Base-by-base conservation (phyloP, 345 rosid genomes). In the Lepidium aucheri region DNA sequence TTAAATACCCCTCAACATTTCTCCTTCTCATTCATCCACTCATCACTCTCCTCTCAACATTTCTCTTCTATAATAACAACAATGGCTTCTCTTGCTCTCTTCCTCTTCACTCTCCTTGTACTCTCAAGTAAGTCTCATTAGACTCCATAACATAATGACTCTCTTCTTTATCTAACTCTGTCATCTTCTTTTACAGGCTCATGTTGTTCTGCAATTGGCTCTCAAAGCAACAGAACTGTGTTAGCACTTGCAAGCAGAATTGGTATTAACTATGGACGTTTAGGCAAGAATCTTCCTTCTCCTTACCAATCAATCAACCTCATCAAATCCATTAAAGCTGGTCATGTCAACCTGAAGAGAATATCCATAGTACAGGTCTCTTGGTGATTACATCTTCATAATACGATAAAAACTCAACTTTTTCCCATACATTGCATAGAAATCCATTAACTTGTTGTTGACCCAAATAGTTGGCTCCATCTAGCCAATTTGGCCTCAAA, bases 331-430 rank as follows among this genome's bases (percentile, higher is more conserved):
- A n/a, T n/a, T n/a, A n/a, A n/a, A n/a, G n/a, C n/a, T n/a, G n/a
- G n/a, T n/a, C n/a, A n/a, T n/a, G n/a, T n/a, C n/a, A n/a, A 82
- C 86, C 87, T 20, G 87, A 79, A 53, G 68, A 80, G 52, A 87
- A 87, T n/a, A 43, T 75, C 90, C 88, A 85, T 32, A 79, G 76
- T 6, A 87, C 88, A 20, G 94, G 94, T 77, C 79, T 81, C 75
- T 80, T 83, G 13, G 83, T 83, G 42, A 59, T 43, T 3, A 83
- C 86, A 70, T 86, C 87, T 9, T 87, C 94, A 4, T 82, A 85
- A 57, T 83, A 85, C 79, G 78, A 73, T 76, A 85, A 77, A 70
- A 87, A 85, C 36, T 85, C 85, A 24, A 79, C 84, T 44, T 84
- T 84, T 68, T 79, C 80, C 89, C 87, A 86, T 6, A 82, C 85